Evolutionary conservation across 1,284 basidiomycete species (phyloP).

Genomic region (Cystodermella granulosa): DNA sequence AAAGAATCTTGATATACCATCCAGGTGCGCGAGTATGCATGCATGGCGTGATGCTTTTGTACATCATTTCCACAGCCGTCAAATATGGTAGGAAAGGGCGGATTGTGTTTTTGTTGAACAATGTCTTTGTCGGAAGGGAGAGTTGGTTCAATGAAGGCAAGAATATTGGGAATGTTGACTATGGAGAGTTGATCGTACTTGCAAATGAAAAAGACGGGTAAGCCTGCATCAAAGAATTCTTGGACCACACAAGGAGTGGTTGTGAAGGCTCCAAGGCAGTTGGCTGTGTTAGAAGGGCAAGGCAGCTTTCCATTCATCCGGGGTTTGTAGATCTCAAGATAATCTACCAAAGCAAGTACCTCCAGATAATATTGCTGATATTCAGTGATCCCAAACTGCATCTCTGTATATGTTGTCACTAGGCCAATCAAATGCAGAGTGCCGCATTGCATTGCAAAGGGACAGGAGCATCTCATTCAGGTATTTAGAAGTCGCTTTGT

Average conservation of each 20-base stretch:
- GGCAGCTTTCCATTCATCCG: slow-evolving; percentile 3
- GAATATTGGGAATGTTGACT: background rate
- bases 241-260: slow-evolving; percentile 4
- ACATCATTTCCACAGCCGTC: too few relatives aligned
- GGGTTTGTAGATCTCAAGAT: slow-evolving; percentile 4
- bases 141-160: background rate
- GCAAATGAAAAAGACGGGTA: slow-evolving; percentile 7
- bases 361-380: slow-evolving; percentile 8
- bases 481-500: background rate
- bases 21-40: background rate
- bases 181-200: background rate
- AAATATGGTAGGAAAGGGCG: background rate
- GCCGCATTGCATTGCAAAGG: background rate
- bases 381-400: slow-evolving; percentile 5
- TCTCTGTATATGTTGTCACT: background rate
- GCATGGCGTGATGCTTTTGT: background rate
- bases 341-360: too few relatives aligned
- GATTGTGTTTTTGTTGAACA: background rate
- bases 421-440: slow-evolving; percentile 2
- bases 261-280: slow-evolving; percentile 9
- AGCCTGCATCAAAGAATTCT: slow-evolving; percentile 7
- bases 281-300: background rate
- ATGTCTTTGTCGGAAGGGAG: background rate
- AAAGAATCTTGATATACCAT: background rate
- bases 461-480: background rate